These are phyloP conservation scores for Pythium phragmiticola DNA, from an alignment of 352 stramenopile genomes.

Conservation along the genomic window DNA sequence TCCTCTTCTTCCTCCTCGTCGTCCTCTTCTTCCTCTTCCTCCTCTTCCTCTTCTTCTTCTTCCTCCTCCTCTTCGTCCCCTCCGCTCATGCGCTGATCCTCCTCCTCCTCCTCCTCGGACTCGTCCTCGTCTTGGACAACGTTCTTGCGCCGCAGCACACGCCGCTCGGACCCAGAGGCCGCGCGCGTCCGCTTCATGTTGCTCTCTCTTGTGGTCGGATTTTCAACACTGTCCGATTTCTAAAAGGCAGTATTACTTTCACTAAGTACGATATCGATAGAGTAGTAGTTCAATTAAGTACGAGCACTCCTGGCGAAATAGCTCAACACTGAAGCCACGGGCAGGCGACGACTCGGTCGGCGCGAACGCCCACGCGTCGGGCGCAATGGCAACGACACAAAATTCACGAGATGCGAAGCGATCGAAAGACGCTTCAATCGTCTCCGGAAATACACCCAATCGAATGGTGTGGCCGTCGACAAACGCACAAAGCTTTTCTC, in stretches of 20 bases:
- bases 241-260: background rate
- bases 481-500: constrained; percentile 15
- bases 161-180: constrained; percentile 42
- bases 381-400: background rate
- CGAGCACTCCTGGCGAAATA: constrained; percentile 11
- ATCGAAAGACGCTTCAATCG: background rate
- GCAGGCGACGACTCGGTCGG: constrained; percentile 2
- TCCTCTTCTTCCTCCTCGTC: constrained; percentile 40
- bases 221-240: too few relatives aligned
- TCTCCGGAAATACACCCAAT: background rate
- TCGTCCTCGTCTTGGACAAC: constrained; percentile 69
- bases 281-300: constrained; percentile 24
- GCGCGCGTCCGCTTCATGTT: constrained; percentile 54
- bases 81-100: constrained; percentile 21
- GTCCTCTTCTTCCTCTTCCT: constrained; percentile 30
- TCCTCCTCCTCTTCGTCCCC: constrained; percentile 35
- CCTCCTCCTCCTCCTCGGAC: constrained; percentile 31
- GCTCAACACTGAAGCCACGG: background rate
- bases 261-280: constrained; percentile 4
- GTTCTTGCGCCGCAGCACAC: constrained; percentile 69
- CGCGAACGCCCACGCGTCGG: too few relatives aligned
- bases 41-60: constrained; percentile 55
- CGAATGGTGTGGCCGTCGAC: constrained; percentile 26
- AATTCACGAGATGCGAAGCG: background rate
- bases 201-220: background rate